These are phyloP conservation scores for Metschnikowia dekortorum DNA, from an alignment of 805 yeast genomes.

Conservation along the genomic window DNA sequence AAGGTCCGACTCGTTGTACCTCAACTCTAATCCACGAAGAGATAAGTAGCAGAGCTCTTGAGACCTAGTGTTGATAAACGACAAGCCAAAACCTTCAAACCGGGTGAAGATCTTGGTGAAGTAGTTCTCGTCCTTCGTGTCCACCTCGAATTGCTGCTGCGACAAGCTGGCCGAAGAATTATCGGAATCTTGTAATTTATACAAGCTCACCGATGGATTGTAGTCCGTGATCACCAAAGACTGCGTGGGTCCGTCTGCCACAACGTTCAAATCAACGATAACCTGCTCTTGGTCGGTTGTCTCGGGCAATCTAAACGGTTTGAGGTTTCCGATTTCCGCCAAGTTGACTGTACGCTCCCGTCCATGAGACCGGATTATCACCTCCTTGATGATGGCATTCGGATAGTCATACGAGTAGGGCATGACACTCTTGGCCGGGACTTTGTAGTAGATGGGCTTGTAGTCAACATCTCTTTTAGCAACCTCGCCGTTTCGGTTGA, in stretches of 20 bases:
- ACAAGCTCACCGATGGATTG: constrained; percentile 72
- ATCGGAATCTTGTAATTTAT: constrained; percentile 44
- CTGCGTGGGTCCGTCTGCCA: constrained; percentile 95
- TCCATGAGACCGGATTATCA: constrained; percentile 67
- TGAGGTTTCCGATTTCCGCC: constrained; percentile 88
- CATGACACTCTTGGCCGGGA: constrained; percentile 92
- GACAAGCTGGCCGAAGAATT: constrained; percentile 25
- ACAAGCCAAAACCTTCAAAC: constrained; percentile 83
- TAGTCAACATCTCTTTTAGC: constrained; percentile 50
- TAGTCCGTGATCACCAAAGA: constrained; percentile 79
- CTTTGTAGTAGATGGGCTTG: constrained; percentile 71
- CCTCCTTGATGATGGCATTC: constrained; percentile 78
- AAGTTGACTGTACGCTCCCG: constrained; percentile 75
- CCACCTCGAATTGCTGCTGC: constrained; percentile 51
- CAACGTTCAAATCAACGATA: constrained; percentile 82
- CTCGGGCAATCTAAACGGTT: constrained; percentile 75
- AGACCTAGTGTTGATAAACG: constrained; percentile 64
- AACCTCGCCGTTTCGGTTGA: constrained; percentile 58
- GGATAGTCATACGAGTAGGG: constrained; percentile 99
- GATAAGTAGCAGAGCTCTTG: constrained; percentile 85
- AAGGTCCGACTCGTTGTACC: constrained; percentile 77
- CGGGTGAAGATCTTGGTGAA: constrained; percentile 52
- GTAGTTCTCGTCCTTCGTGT: constrained; percentile 50
- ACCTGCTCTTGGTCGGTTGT: constrained; percentile 33
- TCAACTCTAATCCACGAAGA: constrained; percentile 71